Conservation (phyloP, 176 grass and related monocot genomes). For the Metroxylon sagu region DNA sequence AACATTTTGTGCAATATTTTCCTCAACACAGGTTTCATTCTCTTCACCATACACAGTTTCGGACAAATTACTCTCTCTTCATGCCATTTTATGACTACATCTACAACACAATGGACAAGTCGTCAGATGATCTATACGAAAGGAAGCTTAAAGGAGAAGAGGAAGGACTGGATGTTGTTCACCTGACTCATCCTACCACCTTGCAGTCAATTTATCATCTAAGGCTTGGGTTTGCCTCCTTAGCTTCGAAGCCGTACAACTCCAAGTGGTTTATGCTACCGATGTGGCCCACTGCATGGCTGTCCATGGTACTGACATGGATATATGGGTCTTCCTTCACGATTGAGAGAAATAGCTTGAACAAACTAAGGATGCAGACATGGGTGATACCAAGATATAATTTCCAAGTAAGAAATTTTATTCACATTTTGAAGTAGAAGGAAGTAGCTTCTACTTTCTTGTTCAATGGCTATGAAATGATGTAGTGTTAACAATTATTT, state of each 20-base stretch:
- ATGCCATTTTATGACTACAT: slow-evolving; percentile 98
- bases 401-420: slow-evolving; percentile 54
- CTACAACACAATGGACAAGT: slow-evolving; percentile 73
- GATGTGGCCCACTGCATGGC: slow-evolving; percentile 51
- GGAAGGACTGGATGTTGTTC: slow-evolving; percentile 45
- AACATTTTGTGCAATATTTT: no score
- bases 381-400: slow-evolving; percentile 86
- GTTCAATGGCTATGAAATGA: no score
- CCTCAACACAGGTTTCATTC: slow-evolving; percentile 59
- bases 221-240: slow-evolving; percentile 59
- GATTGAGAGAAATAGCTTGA: slow-evolving; percentile 55
- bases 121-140: slow-evolving; percentile 50
- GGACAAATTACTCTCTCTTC: slow-evolving; percentile 83
- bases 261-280: slow-evolving; percentile 46
- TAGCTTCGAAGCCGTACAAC: slow-evolving; percentile 58
- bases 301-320: slow-evolving; percentile 56
- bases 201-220: slow-evolving; percentile 67
- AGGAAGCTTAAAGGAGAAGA: slow-evolving; percentile 52
- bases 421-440: neutral
- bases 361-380: slow-evolving; percentile 72
- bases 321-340: slow-evolving; percentile 53
- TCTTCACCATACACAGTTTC: slow-evolving; percentile 88
- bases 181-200: slow-evolving; percentile 69
- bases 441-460: no score
- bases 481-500: slow-evolving; percentile 1